These are phyloP conservation scores for Teratosphaeria zuluensis DNA, from an alignment of 2,329 filamentous ascomycete species.

Conservation along the genomic window DNA sequence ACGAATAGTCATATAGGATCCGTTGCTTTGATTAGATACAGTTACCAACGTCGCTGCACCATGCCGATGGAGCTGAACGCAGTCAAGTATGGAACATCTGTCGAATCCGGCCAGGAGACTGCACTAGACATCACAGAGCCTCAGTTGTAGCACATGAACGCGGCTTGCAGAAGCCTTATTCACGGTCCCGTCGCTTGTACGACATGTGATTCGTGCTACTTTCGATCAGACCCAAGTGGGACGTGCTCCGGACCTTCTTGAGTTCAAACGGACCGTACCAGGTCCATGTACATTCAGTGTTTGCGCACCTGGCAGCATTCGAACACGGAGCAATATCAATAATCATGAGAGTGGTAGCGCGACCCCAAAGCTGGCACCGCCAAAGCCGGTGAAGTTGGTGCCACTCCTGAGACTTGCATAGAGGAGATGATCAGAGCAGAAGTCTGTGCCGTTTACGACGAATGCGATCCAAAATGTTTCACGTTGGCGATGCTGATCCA, in stretches of 20 bases:
- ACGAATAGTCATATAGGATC: not conserved
- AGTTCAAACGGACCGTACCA: not conserved
- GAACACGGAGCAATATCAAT: not conserved
- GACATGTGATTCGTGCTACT: not conserved
- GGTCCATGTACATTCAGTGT: no score
- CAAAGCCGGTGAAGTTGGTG: not conserved
- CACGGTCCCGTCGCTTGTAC: not conserved
- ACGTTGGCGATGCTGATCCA: not conserved
- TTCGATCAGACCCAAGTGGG: not conserved
- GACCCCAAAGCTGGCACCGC: not conserved
- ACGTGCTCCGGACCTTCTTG: not conserved
- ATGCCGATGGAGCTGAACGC: not conserved
- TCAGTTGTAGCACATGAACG: no score
- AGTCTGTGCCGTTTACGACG: not conserved
- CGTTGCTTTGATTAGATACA: not conserved
- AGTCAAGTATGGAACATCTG: not conserved
- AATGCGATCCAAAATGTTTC: not conserved
- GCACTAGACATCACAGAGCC: no score
- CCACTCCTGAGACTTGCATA: not conserved
- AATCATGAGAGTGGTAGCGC: not conserved
- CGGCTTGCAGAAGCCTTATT: not conserved
- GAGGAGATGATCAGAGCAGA: not conserved
- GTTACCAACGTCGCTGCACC: not conserved
- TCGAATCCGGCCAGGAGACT: not conserved
- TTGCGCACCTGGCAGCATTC: no score